Base-by-base conservation (phyloP, 2,329 filamentous ascomycete genomes). In the Aspergillus thermomutatus region DNA sequence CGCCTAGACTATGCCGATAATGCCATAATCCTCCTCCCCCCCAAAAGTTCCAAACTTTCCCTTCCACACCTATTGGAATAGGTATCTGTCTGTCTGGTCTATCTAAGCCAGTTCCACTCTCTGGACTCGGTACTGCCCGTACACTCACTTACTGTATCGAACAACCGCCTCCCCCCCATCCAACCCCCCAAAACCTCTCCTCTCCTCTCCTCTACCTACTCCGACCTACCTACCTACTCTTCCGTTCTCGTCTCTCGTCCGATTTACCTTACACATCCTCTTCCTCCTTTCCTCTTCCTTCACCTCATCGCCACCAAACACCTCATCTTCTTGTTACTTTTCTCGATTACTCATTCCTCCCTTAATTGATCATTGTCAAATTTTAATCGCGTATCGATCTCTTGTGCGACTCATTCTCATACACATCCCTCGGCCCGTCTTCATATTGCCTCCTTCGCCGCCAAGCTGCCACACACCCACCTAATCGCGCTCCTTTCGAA, bases 131-230 rank as follows among this genome's bases (percentile, higher is more conserved):
- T 37, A 37, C 31, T 37, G 14, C 31, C 31, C 31, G 14, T 37
- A n/a, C 31, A 5, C 25, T 50, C 53, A 60, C 60, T 60, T 55
- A 55, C 47, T 54, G 46, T 37, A 37, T 46, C 40, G 8, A 19
- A 43, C 40, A 17, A 46, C 11, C 43, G 10, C n/a, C 21, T 14
- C 8, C 10, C 23, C 37, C 43, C 43, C 43, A 10, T 23, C 21
- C 52, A 21, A 34, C 57, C 46, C 37, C 40, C 54, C 58, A 59
- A 62, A 60, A 56, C 62, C 63, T 65, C 63, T 60, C 59, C 59
- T 59, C 59, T 51, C 51, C 55, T 55, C 57, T 61, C 56, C 54
- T 53, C 52, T 60, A 60, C 59, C 58, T 60, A 58, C 58, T 53
- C 58, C 61, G n/a, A 60, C 59, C 58, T 60, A 50, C 27, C 11